Evolutionary conservation across 2,329 filamentous ascomycete genomes (phyloP).

Genomic region (Neoscytalidium dimidiatum): DNA sequence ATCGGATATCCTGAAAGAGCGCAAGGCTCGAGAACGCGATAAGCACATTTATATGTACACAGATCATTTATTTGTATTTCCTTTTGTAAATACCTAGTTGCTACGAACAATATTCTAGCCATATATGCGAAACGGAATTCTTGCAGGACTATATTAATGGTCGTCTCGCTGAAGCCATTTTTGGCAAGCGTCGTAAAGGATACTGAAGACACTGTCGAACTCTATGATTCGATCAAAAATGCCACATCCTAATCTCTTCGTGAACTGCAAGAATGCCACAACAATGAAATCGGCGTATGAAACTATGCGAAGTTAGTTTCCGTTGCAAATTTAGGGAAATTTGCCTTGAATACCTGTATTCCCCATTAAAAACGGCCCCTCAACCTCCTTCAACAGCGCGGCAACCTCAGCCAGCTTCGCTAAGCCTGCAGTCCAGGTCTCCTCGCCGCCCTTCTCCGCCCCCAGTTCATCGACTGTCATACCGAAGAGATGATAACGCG

Average conservation of each 20-base stretch:
- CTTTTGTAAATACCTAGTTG: no score
- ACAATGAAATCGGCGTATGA: slow-evolving; percentile 55
- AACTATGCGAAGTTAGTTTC: slow-evolving; percentile 24
- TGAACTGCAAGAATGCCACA: slow-evolving; percentile 51
- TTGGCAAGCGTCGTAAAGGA: background rate
- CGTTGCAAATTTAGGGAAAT: background rate
- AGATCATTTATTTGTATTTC: no score
- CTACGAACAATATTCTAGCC: no score
- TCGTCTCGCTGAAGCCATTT: background rate
- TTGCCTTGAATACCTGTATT: background rate
- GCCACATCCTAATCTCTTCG: background rate
- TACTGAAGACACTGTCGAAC: background rate
- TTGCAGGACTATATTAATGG: no score
- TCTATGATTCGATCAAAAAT: background rate
- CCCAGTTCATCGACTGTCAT: background rate
- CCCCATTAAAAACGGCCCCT: background rate
- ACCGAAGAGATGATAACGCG: background rate
- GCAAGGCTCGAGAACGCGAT: no score
- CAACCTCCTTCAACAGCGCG: background rate
- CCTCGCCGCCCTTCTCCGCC: background rate
- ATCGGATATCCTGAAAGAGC: no score
- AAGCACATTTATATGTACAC: no score
- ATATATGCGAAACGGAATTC: no score
- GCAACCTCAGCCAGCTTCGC: background rate
- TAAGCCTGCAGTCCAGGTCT: background rate